These are phyloP conservation scores for Telfairia occidentalis DNA, from an alignment of 331 rosid species.

Conservation along the genomic window DNA sequence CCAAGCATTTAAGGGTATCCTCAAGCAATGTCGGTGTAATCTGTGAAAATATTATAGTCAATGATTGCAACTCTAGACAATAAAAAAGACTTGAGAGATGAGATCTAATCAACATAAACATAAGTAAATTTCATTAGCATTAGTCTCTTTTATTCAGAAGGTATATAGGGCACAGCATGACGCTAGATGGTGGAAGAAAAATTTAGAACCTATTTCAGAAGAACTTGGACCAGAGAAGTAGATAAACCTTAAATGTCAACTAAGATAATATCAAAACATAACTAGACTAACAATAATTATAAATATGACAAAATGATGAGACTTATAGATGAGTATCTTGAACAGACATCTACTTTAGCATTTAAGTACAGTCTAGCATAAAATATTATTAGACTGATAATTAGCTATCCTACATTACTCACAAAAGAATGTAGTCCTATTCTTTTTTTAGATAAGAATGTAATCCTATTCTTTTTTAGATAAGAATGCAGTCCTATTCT, in stretches of 20 bases:
- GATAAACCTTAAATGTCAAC: background rate
- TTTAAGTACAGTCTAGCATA: background rate
- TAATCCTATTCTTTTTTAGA: too few relatives aligned
- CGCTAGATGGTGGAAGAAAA: background rate
- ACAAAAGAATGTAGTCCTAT: background rate
- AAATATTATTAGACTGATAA: background rate
- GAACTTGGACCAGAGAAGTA: background rate
- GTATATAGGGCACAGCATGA: background rate
- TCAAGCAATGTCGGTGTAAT: constrained; percentile 47
- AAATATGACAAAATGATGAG: background rate
- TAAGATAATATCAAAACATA: background rate
- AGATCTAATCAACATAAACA: background rate
- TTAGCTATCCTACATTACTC: background rate
- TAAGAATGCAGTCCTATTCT: too few relatives aligned
- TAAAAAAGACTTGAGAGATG: background rate
- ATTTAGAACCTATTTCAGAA: background rate
- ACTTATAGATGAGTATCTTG: background rate
- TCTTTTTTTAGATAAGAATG: too few relatives aligned
- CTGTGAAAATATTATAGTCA: constrained; percentile 28
- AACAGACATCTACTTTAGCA: background rate
- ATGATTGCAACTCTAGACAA: background rate
- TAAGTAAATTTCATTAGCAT: background rate
- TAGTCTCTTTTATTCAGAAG: background rate
- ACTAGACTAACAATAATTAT: background rate
- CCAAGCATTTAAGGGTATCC: constrained; percentile 54